These are phyloP conservation scores for Zygoascus tannicola DNA, from an alignment of 805 yeast species.

Conservation along the genomic window DNA sequence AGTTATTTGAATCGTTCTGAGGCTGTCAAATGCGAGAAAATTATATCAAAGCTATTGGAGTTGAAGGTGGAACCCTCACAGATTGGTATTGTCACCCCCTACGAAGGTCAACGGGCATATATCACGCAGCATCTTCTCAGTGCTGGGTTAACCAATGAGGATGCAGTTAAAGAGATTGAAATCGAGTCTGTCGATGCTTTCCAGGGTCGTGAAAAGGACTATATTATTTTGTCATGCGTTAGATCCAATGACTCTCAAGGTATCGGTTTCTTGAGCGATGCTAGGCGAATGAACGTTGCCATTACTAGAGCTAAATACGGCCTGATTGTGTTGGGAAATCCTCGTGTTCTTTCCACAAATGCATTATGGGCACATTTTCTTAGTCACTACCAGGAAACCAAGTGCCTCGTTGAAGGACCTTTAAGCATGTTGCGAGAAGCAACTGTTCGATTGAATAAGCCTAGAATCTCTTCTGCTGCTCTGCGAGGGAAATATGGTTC, in stretches of 20 bases:
- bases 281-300: slow-evolving; percentile 82
- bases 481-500: not conserved
- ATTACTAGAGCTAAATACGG: slow-evolving; percentile 84
- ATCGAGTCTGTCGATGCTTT: slow-evolving; percentile 94
- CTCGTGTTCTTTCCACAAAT: slow-evolving; percentile 62
- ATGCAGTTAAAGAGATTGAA: slow-evolving; percentile 62
- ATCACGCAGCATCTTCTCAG: slow-evolving; percentile 66
- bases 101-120: slow-evolving; percentile 87
- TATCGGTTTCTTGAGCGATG: slow-evolving; percentile 79
- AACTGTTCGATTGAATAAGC: slow-evolving; percentile 20
- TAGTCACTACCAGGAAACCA: slow-evolving; percentile 69
- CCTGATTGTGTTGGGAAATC: slow-evolving; percentile 72
- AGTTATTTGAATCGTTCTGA: slow-evolving; percentile 79
- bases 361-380: slow-evolving; percentile 70
- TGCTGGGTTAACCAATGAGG: slow-evolving; percentile 59
- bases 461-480: slow-evolving; percentile 6
- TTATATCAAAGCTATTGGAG: slow-evolving; percentile 59
- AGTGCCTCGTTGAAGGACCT: slow-evolving; percentile 85
- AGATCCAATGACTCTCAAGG: slow-evolving; percentile 66
- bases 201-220: slow-evolving; percentile 85
- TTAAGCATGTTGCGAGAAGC: slow-evolving; percentile 70
- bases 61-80: slow-evolving; percentile 73
- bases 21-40: slow-evolving; percentile 78
- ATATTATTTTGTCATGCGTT: slow-evolving; percentile 69
- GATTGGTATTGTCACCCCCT: slow-evolving; percentile 90